These are phyloP conservation scores for Punica granatum DNA, from an alignment of 345 rosid genomes.

Conservation along the genomic window DNA sequence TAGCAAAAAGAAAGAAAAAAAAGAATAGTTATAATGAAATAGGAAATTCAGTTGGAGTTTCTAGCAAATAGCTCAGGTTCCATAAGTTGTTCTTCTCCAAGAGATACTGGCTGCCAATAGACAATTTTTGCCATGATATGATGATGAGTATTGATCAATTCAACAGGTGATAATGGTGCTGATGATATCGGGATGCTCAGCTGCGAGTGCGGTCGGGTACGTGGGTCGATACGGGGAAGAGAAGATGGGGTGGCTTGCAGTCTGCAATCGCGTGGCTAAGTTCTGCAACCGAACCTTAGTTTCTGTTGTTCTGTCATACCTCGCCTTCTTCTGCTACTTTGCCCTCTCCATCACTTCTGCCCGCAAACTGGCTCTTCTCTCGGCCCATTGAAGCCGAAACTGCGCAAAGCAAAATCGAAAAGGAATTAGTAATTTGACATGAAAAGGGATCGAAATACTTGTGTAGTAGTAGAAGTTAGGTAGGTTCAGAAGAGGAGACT, in stretches of 20 bases:
- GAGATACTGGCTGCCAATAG: no score
- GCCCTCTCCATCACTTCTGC: conserved; percentile 30
- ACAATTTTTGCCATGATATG: no score
- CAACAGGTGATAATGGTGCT: conserved; percentile 43
- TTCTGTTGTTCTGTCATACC: conserved; percentile 35
- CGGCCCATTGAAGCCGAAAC: neutral
- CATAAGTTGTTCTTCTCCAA: neutral
- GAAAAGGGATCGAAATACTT: neutral
- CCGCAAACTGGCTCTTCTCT: conserved; percentile 17
- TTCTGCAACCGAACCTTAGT: conserved; percentile 32
- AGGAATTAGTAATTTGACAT: neutral
- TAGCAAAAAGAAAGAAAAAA: no score
- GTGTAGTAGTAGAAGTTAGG: neutral
- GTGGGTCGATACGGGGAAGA: conserved; percentile 37
- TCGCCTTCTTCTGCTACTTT: conserved; percentile 37
- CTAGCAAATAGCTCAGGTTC: neutral
- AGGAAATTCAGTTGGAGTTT: neutral
- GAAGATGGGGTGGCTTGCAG: conserved; percentile 27
- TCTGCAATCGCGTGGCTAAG: conserved; percentile 26
- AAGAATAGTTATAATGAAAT: no score
- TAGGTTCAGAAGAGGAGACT: neutral
- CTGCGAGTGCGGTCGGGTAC: conserved; percentile 42
- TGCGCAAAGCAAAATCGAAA: neutral
- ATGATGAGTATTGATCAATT: neutral
- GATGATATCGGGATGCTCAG: conserved; percentile 43